Conservation (phyloP, 2,329 filamentous ascomycete genomes). For the Neoscytalidium dimidiatum region DNA sequence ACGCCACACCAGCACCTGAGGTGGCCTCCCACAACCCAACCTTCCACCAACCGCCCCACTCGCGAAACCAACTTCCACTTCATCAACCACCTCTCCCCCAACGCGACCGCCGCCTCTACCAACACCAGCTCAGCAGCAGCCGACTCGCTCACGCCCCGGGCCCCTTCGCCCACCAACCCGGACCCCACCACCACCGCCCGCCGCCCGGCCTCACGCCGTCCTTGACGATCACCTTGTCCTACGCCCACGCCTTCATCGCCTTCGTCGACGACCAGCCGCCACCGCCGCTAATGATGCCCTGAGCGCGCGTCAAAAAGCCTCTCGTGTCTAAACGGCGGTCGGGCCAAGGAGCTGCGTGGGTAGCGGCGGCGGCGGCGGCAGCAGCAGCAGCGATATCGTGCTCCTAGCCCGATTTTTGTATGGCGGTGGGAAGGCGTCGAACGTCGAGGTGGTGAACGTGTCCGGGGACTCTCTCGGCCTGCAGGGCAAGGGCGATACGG, state of each 20-base stretch:
- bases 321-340: too few relatives aligned
- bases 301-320: too few relatives aligned
- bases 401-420: too few relatives aligned
- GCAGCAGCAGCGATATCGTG: too few relatives aligned
- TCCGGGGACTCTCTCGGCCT: too few relatives aligned
- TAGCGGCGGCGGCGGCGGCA: too few relatives aligned
- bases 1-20: background rate
- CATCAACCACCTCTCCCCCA: background rate
- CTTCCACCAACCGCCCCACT: background rate
- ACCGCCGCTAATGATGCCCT: too few relatives aligned
- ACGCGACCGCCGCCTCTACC: background rate
- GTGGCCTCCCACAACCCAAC: background rate
- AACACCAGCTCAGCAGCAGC: background rate
- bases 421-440: too few relatives aligned
- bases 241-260: background rate
- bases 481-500: too few relatives aligned
- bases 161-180: background rate
- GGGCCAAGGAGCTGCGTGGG: too few relatives aligned
- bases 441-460: too few relatives aligned
- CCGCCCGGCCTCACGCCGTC: background rate
- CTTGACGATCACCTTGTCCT: background rate
- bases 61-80: background rate
- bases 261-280: background rate
- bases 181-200: background rate
- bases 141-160: background rate